A percentile compares a stretch with the other conserved stretches of the same genome.
phyloP scores from a whole-genome alignment of 768 basidiomycete genomes.

The Fistulinella prunicolor region DNA sequence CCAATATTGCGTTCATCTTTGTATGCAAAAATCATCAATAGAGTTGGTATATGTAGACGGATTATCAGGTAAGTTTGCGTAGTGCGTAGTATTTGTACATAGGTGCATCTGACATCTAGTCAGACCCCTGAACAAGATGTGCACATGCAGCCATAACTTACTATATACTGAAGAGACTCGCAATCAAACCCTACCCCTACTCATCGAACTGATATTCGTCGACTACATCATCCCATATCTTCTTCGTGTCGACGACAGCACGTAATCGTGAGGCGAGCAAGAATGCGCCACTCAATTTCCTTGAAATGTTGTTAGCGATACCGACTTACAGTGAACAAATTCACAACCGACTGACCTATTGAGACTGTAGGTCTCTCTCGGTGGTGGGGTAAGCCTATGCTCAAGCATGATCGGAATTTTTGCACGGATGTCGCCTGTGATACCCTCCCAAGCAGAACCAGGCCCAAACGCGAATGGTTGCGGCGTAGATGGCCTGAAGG shows the following conservation, averaged over 20 bases:
- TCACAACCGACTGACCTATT: constrained; percentile 59
- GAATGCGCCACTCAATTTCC: constrained; percentile 83
- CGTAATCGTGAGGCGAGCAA: constrained; percentile 72
- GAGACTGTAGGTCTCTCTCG: constrained; percentile 90
- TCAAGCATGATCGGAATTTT: constrained; percentile 89
- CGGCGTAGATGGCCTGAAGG: constrained; percentile 63
- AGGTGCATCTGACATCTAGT: background rate
- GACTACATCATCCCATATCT: constrained; percentile 72
- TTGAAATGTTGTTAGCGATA: constrained; percentile 2
- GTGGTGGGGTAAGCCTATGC: constrained; percentile 88
- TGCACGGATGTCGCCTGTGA: constrained; percentile 73
- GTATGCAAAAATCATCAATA: background rate
- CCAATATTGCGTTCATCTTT: background rate
- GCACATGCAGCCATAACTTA: background rate
- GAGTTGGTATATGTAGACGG: too few relatives aligned
- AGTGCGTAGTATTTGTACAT: background rate
- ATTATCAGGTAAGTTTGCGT: constrained; percentile 1
- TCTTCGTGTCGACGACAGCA: constrained; percentile 69
- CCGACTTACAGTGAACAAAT: background rate
- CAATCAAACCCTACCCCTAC: background rate
- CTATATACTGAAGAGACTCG: background rate
- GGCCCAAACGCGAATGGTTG: constrained; percentile 82
- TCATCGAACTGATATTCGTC: constrained; percentile 17
- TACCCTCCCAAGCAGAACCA: constrained; percentile 59
- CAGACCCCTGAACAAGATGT: background rate